Evolutionary conservation across 257 asterid genomes (phyloP).

Genomic region (Galeopsis tetrahit): DNA sequence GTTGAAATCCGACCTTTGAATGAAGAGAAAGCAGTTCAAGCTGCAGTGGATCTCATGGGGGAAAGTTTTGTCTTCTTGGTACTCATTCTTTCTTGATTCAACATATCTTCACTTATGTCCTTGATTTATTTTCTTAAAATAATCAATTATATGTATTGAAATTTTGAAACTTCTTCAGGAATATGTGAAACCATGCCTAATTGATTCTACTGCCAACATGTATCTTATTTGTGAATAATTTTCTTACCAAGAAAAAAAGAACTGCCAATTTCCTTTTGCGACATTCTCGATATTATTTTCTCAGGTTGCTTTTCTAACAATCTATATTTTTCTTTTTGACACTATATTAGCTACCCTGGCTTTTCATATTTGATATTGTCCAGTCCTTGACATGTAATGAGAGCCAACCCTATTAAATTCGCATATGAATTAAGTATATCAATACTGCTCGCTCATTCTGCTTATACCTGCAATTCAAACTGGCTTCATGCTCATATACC

Average conservation of each 20-base stretch:
- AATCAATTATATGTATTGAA: not conserved
- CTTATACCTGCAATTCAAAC: slow-evolving; percentile 5
- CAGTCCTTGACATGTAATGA: not conserved
- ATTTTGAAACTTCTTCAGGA: not conserved
- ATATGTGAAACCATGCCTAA: not conserved
- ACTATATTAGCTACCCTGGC: not conserved
- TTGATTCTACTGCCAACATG: not conserved
- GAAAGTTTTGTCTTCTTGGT: slow-evolving; percentile 86
- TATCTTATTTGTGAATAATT: not conserved
- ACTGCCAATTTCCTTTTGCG: not conserved
- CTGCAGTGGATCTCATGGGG: slow-evolving; percentile 91
- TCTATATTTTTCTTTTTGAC: not conserved
- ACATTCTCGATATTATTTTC: slow-evolving; percentile 14
- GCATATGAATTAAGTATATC: not conserved
- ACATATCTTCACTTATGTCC: slow-evolving; percentile 18
- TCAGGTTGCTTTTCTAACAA: not conserved
- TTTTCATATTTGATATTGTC: slow-evolving; percentile 3
- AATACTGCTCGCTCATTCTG: slow-evolving; percentile 5
- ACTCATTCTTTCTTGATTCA: slow-evolving; percentile 37
- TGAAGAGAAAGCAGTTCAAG: slow-evolving; percentile 97
- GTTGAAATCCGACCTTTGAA: slow-evolving; percentile 92
- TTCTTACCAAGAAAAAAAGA: not conserved
- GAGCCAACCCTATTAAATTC: not conserved
- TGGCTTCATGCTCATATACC: not conserved
- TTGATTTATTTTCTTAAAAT: not conserved